A percentile compares a stretch with the other conserved stretches of the same genome.
Conservation (phyloP, 805 yeast species). For the Candida saitoana region DNA sequence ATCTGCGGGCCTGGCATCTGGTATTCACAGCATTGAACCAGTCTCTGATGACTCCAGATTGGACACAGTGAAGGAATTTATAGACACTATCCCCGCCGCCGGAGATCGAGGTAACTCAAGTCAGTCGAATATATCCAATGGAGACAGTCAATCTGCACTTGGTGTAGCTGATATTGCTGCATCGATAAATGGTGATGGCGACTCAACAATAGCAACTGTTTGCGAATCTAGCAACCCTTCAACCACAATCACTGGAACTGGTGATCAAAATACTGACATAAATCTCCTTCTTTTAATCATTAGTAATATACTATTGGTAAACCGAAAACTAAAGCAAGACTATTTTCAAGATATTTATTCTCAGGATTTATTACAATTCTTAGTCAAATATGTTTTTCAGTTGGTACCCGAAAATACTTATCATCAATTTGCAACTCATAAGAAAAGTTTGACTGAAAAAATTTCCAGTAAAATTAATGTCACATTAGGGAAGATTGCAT, state of each 20-base stretch:
- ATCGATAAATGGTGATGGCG: too few relatives aligned
- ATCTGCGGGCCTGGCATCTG: too few relatives aligned
- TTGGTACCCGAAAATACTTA: neutral
- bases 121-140: too few relatives aligned
- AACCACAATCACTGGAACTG: neutral
- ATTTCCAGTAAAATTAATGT: neutral
- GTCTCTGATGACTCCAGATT: too few relatives aligned
- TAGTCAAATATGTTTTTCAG: conserved; percentile 5
- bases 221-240: neutral
- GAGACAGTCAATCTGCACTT: too few relatives aligned
- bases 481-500: neutral
- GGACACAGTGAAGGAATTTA: too few relatives aligned
- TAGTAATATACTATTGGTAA: neutral
- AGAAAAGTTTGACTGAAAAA: conserved; percentile 2
- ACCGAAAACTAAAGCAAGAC: neutral
- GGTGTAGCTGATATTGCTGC: too few relatives aligned
- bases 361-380: conserved; percentile 6
- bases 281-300: neutral
- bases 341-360: neutral
- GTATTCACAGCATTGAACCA: too few relatives aligned
- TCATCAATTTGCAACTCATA: neutral
- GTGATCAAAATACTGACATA: neutral
- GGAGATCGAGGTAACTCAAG: too few relatives aligned
- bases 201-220: too few relatives aligned
- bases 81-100: too few relatives aligned